A percentile compares a stretch with the other conserved stretches of the same genome.
phyloP scores from a whole-genome alignment of 2,329 filamentous ascomycete genomes.

The Coniochaeta sp. region DNA sequence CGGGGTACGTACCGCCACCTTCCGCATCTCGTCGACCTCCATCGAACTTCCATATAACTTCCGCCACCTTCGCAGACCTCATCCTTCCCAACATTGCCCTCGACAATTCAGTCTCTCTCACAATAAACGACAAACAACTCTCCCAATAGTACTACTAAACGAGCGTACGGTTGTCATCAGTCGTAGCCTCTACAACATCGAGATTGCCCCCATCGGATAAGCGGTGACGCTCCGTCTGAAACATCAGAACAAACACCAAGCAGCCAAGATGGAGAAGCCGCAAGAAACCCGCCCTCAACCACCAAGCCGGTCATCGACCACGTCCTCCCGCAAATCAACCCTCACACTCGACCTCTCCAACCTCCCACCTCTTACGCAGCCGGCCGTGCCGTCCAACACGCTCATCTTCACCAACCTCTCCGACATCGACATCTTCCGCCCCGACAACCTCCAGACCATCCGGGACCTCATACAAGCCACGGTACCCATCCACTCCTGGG shows the following conservation, averaged over 20 bases:
- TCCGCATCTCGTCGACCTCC: neutral
- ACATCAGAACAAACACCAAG: neutral
- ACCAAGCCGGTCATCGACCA: constrained; percentile 36
- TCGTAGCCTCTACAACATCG: too few relatives aligned
- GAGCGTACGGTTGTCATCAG: too few relatives aligned
- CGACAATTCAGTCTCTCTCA: too few relatives aligned
- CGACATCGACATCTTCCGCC: constrained; percentile 65
- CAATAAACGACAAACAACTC: too few relatives aligned
- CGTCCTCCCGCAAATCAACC: constrained; percentile 38
- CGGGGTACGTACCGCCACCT: neutral
- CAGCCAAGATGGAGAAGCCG: neutral
- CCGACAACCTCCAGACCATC: constrained; percentile 67
- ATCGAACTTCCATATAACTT: neutral
- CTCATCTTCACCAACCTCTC: constrained; percentile 77
- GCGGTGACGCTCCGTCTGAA: too few relatives aligned
- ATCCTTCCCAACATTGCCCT: neutral
- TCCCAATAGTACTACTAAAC: too few relatives aligned
- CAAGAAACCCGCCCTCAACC: constrained; percentile 15
- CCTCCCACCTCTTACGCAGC: constrained; percentile 61
- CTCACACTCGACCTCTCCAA: constrained; percentile 69
- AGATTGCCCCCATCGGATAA: too few relatives aligned
- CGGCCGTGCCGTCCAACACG: constrained; percentile 75
- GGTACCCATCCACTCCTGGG: constrained; percentile 70
- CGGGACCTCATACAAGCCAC: constrained; percentile 62
- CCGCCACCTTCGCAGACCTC: neutral